Evolutionary conservation across 805 yeast species (phyloP).

Genomic region (Candida coquimbonensis): DNA sequence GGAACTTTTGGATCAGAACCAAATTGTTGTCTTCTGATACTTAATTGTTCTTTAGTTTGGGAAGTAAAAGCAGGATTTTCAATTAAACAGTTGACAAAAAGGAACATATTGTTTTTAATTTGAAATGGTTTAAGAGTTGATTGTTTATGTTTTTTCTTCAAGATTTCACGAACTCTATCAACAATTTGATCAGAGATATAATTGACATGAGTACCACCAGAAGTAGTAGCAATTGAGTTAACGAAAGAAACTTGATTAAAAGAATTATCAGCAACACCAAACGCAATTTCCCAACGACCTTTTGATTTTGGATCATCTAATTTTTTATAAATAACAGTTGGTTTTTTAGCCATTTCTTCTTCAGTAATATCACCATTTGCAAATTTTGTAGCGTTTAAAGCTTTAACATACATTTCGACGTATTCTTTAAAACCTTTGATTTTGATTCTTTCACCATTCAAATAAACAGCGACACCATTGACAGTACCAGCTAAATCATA

Average conservation of each 20-base stretch:
- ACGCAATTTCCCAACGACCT: slow-evolving; percentile 88
- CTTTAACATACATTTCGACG: slow-evolving; percentile 81
- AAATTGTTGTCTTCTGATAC: slow-evolving; percentile 82
- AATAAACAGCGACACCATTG: slow-evolving; percentile 65
- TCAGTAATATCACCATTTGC: slow-evolving; percentile 24
- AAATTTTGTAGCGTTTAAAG: slow-evolving; percentile 44
- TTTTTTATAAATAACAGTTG: slow-evolving; percentile 70
- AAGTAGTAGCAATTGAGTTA: slow-evolving; percentile 93
- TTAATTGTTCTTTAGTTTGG: slow-evolving; percentile 93
- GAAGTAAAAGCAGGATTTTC: slow-evolving; percentile 97
- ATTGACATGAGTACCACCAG: slow-evolving; percentile 95
- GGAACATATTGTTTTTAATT: slow-evolving; percentile 81
- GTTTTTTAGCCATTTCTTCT: slow-evolving; percentile 34
- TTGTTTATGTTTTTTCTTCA: slow-evolving; percentile 60
- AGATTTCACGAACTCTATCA: slow-evolving; percentile 61
- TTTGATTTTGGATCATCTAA: slow-evolving; percentile 45
- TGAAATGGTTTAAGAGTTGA: slow-evolving; percentile 82
- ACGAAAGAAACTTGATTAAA: slow-evolving; percentile 96
- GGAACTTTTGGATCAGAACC: slow-evolving; percentile 79
- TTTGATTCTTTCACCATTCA: slow-evolving; percentile 67
- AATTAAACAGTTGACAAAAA: slow-evolving; percentile 85
- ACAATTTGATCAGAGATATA: slow-evolving; percentile 80
- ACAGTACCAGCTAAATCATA: slow-evolving; percentile 95
- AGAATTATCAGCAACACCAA: slow-evolving; percentile 83
- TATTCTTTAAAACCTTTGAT: slow-evolving; percentile 77